These are phyloP conservation scores for Rhododendron ferrugineum DNA, from an alignment of 148 eudicot genomes.

Conservation along the genomic window DNA sequence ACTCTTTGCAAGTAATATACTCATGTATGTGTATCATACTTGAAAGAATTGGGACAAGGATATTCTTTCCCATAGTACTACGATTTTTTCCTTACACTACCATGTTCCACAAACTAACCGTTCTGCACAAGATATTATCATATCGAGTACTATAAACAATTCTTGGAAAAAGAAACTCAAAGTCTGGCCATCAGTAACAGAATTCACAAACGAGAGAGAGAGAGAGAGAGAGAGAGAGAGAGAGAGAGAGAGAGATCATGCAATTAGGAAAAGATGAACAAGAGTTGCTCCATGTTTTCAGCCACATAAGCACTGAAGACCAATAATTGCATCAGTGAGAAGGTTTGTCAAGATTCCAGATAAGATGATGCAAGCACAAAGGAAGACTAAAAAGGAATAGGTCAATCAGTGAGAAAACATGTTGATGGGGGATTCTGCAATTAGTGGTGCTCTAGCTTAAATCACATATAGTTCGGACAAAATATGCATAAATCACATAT, in stretches of 20 bases:
- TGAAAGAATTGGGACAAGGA: background rate
- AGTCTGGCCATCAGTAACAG: background rate
- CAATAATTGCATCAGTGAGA: background rate
- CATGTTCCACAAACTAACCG: background rate
- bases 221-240: background rate
- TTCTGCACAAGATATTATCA: background rate
- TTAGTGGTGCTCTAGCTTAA: background rate
- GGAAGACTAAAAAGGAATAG: background rate
- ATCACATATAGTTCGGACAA: background rate
- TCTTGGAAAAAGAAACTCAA: background rate
- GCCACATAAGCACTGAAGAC: background rate
- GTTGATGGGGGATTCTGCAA: background rate
- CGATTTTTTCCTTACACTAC: background rate
- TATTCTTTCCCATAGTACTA: background rate
- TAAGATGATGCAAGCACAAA: conserved; percentile 3
- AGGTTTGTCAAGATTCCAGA: background rate
- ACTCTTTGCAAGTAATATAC: background rate
- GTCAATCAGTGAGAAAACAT: background rate
- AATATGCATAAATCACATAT: too few species aligned
- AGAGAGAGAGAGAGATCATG: background rate
- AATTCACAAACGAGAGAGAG: background rate
- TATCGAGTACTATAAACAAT: background rate
- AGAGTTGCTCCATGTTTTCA: background rate
- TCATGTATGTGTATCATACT: background rate
- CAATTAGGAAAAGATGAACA: background rate